Base-by-base conservation (phyloP, 2,329 filamentous ascomycete genomes). In the Colletotrichum sublineola region DNA sequence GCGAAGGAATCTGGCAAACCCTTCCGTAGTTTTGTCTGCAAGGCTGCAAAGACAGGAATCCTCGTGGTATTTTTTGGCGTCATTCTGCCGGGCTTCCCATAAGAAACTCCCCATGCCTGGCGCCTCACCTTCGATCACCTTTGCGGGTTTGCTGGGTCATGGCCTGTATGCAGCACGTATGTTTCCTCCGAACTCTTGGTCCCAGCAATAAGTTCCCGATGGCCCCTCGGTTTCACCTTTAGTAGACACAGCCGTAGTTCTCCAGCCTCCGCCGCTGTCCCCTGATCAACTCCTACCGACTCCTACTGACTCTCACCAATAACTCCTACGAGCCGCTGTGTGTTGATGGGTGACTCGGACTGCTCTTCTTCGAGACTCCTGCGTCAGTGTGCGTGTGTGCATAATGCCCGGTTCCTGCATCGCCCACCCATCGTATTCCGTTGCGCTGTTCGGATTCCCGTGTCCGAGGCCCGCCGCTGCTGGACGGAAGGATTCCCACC, bases 121-220 rank as follows among this genome's bases (percentile, higher is more conserved):
- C 9, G 11, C 38, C 6, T 2, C 38, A 40, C 38, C 9, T n/a
- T 24, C 24, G 24, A 24, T 24, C 24, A 24, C 24, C 24, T 24
- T 24, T 24, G 24, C 24, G 24, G 24, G 24, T 24, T 24, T 24
- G 24, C 24, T 24, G 24, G 24, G 24, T 24, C 24, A 24, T 24
- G 24, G 24, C 24, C 24, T 24, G 24, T 24, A 24, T 24, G 24
- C 24, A 24, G 24, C 24, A 24, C 24, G 24, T 24, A 24, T 24
- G 1, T 24, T 24, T 24, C 24, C 15, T 15, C 48, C 58, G 60
- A 72, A 69, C 66, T 44, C 69, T 69, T 63, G 69, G 69, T 55
- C 65, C 58, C 52, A 69, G 69, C 66, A 72, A 48, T 60, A 55
- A 64, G 58, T 69, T 55, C 46, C 66, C 69, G 66, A 63, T 53